A percentile compares a stretch with the other conserved stretches of the same genome.
phyloP scores from a whole-genome alignment of 2,329 filamentous ascomycete genomes.

The Claviceps capensis region DNA sequence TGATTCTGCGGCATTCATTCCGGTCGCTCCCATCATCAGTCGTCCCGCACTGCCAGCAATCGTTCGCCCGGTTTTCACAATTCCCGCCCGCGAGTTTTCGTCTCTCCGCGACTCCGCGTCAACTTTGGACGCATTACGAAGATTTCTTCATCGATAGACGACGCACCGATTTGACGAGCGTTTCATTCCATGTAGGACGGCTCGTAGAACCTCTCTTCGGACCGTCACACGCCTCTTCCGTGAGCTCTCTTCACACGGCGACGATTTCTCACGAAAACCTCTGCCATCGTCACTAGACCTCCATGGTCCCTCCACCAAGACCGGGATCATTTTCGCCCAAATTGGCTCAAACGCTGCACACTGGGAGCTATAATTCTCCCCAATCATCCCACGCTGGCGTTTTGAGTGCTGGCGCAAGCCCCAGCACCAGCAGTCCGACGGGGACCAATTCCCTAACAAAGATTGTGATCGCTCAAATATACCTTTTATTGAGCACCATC shows the following conservation, averaged over 20 bases:
- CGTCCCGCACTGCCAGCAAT: neutral
- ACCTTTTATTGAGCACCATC: slow-evolving; percentile 83
- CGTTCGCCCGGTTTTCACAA: neutral
- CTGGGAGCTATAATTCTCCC: slow-evolving; percentile 40
- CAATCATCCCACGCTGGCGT: slow-evolving; percentile 43
- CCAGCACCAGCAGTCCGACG: slow-evolving; percentile 48
- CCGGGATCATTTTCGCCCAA: slow-evolving; percentile 52
- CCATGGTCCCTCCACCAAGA: slow-evolving; percentile 47
- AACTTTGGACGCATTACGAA: neutral
- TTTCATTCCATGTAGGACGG: slow-evolving; percentile 21
- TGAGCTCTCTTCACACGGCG: slow-evolving; percentile 25
- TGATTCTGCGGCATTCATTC: slow-evolving; percentile 13
- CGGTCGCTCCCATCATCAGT: neutral
- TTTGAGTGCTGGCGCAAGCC: slow-evolving; percentile 46
- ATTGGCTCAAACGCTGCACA: slow-evolving; percentile 44
- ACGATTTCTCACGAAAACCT: slow-evolving; percentile 18
- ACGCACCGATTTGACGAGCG: slow-evolving; percentile 6
- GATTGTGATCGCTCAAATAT: slow-evolving; percentile 90
- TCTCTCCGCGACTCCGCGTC: neutral
- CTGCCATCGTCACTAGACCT: slow-evolving; percentile 24
- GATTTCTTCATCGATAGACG: neutral
- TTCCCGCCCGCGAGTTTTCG: neutral
- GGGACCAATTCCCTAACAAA: slow-evolving; percentile 62
- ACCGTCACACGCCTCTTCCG: slow-evolving; percentile 14
- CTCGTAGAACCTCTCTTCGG: slow-evolving; percentile 13